A percentile compares a stretch with the other conserved stretches of the same genome.
Evolutionary conservation across 2,329 filamentous ascomycete species (phyloP).

Genomic region (Aquanectria penicillioides): DNA sequence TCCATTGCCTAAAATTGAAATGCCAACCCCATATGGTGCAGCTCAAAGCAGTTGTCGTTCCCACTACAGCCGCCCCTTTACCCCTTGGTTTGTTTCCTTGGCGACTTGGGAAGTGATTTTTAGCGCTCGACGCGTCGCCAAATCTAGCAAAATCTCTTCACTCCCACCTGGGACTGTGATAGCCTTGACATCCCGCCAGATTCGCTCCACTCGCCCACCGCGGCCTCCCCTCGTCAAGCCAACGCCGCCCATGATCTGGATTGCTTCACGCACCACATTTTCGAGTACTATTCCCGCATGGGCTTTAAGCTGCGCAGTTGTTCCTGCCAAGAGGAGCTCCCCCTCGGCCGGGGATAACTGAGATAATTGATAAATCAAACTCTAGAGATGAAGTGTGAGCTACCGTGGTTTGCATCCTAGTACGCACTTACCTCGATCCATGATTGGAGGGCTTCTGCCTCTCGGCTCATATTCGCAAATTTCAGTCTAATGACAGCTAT

Average conservation of each 20-base stretch:
- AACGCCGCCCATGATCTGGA: slow-evolving; percentile 16
- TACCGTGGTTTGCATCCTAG: neutral
- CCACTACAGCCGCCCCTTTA: neutral
- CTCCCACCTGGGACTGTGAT: slow-evolving; percentile 16
- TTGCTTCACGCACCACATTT: slow-evolving; percentile 10
- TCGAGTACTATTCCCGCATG: slow-evolving; percentile 13
- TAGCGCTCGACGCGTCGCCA: slow-evolving; percentile 9
- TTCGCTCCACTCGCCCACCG: slow-evolving; percentile 11
- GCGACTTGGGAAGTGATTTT: slow-evolving; percentile 3
- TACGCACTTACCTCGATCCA: slow-evolving; percentile 14
- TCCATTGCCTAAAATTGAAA: too few relatives aligned
- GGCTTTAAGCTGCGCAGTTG: slow-evolving; percentile 16
- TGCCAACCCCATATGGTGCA: too few relatives aligned
- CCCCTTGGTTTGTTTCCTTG: neutral
- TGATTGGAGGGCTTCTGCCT: slow-evolving; percentile 8
- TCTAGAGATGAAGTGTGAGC: neutral
- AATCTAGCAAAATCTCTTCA: slow-evolving; percentile 17
- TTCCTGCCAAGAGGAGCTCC: slow-evolving; percentile 10
- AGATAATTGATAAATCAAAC: slow-evolving; percentile 8
- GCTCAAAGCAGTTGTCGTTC: too few relatives aligned
- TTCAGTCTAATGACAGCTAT: slow-evolving; percentile 15
- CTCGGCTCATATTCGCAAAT: slow-evolving; percentile 15
- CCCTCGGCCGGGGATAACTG: slow-evolving; percentile 3
- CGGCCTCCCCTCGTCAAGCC: slow-evolving; percentile 13
- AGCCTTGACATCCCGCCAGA: slow-evolving; percentile 22